Percentiles rank a stretch among this genome's conserved stretches.
Evolutionary conservation across 1,139 yeast species (phyloP).

Genomic region (Candida sp.): DNA sequence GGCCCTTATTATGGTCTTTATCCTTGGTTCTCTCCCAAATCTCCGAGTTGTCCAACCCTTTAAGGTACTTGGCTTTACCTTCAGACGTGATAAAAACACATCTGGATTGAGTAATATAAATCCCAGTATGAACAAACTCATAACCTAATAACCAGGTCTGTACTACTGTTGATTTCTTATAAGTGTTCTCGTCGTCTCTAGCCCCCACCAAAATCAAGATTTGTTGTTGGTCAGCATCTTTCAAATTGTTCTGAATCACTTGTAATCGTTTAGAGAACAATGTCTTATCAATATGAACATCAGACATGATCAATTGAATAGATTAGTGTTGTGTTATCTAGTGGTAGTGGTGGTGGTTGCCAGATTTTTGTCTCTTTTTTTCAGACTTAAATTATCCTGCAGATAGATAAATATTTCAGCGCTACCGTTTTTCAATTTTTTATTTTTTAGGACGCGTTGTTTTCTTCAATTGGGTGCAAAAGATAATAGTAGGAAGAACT

Average conservation of each 20-base stretch:
- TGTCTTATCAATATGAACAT: constrained; percentile 36
- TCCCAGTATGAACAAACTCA: constrained; percentile 88
- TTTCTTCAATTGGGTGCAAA: no score
- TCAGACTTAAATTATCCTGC: no score
- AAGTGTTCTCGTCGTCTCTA: constrained; percentile 83
- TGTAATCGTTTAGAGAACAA: constrained; percentile 41
- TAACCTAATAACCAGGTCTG: constrained; percentile 95
- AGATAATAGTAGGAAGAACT: no score
- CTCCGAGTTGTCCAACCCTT: constrained; percentile 53
- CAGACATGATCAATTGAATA: constrained; percentile 18
- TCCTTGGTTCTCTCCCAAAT: constrained; percentile 84
- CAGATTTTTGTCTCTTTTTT: no score
- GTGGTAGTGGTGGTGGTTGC: neutral
- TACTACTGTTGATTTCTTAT: constrained; percentile 81
- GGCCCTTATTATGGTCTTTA: constrained; percentile 64
- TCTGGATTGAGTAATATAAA: constrained; percentile 61
- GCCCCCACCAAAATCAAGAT: constrained; percentile 76
- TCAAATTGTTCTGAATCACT: constrained; percentile 35
- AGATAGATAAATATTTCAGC: neutral
- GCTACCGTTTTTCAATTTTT: neutral
- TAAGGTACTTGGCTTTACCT: constrained; percentile 83
- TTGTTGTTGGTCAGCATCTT: constrained; percentile 46
- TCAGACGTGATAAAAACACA: constrained; percentile 73
- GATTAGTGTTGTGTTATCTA: neutral
- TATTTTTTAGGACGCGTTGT: no score